Evolutionary conservation across 2,329 filamentous ascomycete genomes (phyloP).

Genomic region (Raffaelea arxii): DNA sequence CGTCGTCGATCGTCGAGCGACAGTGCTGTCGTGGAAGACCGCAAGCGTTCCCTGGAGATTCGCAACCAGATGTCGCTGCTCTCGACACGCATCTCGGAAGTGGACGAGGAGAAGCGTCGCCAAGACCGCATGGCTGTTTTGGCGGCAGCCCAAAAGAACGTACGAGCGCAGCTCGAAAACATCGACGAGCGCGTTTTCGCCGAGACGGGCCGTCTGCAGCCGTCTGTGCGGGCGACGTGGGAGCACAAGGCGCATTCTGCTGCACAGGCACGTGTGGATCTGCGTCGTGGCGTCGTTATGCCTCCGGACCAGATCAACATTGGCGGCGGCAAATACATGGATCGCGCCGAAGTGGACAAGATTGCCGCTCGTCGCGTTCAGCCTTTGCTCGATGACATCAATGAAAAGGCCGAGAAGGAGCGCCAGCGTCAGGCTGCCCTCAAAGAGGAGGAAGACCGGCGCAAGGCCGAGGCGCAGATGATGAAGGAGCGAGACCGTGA

Average conservation of each 20-base stretch:
- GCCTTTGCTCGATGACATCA: conserved; percentile 77
- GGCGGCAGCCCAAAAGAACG: conserved; percentile 74
- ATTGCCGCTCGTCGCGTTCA: conserved; percentile 71
- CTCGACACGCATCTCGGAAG: conserved; percentile 15
- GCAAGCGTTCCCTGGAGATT: conserved; percentile 61
- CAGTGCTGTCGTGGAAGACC: conserved; percentile 51
- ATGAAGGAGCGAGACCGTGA: conserved; percentile 42
- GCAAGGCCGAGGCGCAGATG: conserved; percentile 26
- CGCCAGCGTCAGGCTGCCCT: conserved; percentile 55
- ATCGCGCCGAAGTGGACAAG: conserved; percentile 66
- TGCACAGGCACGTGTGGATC: conserved; percentile 55
- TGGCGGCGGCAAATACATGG: conserved; percentile 72
- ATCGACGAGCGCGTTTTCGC: conserved; percentile 76
- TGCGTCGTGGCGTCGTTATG: conserved; percentile 44
- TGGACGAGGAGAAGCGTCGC: conserved; percentile 65
- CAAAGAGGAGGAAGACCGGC: conserved; percentile 49
- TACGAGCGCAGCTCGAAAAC: conserved; percentile 64
- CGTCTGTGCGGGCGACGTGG: conserved; percentile 64
- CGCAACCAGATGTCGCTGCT: conserved; percentile 23
- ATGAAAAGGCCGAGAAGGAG: conserved; percentile 64
- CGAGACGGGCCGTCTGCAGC: conserved; percentile 64
- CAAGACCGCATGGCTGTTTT: conserved; percentile 67
- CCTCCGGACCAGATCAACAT: conserved; percentile 50
- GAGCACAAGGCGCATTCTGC: conserved; percentile 64
- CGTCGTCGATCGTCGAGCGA: conserved; percentile 57